Evolutionary conservation across 2,329 filamentous ascomycete genomes (phyloP).

Genomic region (Sarocladiaceae sp.): DNA sequence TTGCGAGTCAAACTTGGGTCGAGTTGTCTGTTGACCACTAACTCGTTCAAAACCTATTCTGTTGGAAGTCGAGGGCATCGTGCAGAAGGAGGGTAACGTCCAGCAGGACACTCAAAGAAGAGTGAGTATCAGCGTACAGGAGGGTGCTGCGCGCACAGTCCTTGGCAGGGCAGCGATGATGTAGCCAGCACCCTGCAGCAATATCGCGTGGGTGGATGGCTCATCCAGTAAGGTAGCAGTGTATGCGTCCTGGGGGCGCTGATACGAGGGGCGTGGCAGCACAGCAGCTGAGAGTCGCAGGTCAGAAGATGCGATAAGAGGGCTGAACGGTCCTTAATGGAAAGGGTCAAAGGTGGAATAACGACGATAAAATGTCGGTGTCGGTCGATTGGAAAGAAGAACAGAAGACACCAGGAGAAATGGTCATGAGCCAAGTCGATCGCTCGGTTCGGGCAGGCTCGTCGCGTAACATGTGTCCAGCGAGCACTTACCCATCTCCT

Average conservation of each 20-base stretch:
- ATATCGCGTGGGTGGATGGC: slow-evolving; percentile 7
- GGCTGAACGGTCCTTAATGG: too few species aligned
- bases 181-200: slow-evolving; percentile 10
- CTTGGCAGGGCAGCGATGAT: slow-evolving; percentile 10
- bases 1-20: slow-evolving; percentile 47
- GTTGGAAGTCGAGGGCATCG: background rate
- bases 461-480: background rate
- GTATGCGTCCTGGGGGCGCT: background rate
- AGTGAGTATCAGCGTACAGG: background rate
- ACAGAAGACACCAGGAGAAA: background rate
- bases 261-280: slow-evolving; percentile 1
- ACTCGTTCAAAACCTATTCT: background rate
- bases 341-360: too few species aligned
- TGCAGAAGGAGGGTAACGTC: background rate
- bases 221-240: slow-evolving; percentile 2
- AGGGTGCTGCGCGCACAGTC: background rate
- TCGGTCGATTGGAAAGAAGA: background rate
- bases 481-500: background rate
- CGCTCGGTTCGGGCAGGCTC: background rate
- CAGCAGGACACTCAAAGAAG: background rate
- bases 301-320: background rate
- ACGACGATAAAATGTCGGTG: background rate
- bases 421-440: background rate
- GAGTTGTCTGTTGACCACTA: slow-evolving; percentile 13
- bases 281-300: background rate